phyloP scores from a whole-genome alignment of 129 eudicot genomes.

The Flaveria sonorensis region DNA sequence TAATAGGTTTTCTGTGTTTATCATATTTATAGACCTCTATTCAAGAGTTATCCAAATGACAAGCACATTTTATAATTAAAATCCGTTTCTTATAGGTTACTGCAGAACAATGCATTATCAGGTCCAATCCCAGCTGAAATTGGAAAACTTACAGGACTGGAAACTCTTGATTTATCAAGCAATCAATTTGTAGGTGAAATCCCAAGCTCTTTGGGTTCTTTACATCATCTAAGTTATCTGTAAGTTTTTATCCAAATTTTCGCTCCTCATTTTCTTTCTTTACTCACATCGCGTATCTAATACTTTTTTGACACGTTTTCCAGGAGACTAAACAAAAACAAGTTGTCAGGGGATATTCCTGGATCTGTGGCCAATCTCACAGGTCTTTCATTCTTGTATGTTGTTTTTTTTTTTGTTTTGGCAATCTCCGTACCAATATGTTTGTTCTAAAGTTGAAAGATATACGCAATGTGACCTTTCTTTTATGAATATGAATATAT shows the following conservation, averaged over 20 bases:
- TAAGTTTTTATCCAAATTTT: conserved; percentile 42
- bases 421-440: neutral
- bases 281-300: neutral
- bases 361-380: conserved; percentile 80
- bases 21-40: neutral
- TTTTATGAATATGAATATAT: neutral
- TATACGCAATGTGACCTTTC: neutral
- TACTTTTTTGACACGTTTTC: conserved; percentile 28
- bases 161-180: conserved; percentile 83
- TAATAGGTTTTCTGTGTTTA: neutral
- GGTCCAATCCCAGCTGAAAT: conserved; percentile 81
- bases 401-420: conserved; percentile 15
- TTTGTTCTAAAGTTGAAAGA: conserved; percentile 6
- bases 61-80: neutral
- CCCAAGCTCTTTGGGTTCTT: conserved; percentile 77
- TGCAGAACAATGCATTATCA: conserved; percentile 78
- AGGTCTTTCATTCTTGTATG: conserved; percentile 98
- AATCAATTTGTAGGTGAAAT: conserved; percentile 84
- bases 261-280: neutral
- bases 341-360: conserved; percentile 81
- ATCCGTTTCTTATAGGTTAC: conserved; percentile 46
- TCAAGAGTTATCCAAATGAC: neutral
- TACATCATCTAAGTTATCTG: conserved; percentile 78
- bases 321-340: conserved; percentile 90
- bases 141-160: conserved; percentile 73